Base-by-base conservation (phyloP, 495 filamentous ascomycete genomes). In the Penicillium alfredii region DNA sequence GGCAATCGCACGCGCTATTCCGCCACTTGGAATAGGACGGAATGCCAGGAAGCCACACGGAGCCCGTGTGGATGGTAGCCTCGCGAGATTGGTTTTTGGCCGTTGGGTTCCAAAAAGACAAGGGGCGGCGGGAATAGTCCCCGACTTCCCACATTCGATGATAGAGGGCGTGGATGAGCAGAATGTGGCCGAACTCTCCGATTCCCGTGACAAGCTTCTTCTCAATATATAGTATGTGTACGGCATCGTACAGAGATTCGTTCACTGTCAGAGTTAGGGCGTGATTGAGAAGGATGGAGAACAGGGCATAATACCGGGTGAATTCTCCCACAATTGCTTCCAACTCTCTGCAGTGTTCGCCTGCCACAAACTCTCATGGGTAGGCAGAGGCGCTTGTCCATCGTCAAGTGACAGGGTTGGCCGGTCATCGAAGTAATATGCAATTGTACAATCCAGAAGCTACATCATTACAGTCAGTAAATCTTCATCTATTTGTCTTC, bases 21-120 rank as follows among this genome's bases (percentile, higher is more conserved):
- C 71, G 63, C 73, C 73, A 77, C 36, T 71, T 73, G 3, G 71
- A 64, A 37, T 67, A 72, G 0, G 64, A 66, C 5, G 67, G 63
- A 11, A 69, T 69, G 5, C 62, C 59, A 3, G 71, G 71, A 7
- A 71, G 64, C 71, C 69, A 74, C n/a, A 72, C 60, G 21, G 63
- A 58, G 3, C 59, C 54, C 1, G 53, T 58, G 11, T 53, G 54
- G 8, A 68, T 58, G 4, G 61, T 60, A 13, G 55, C 42, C 18
- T 58, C 49, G 10, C 66, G 53, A 11, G 62, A 54, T 22, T 69
- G 61, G 40, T 61, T 69, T 24, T 61, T 62, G 1, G 69, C 69
- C 3, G 66, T 67, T 6, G 72, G 72, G 17, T 57, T 61, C 68
- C 69, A 76, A 30, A 61, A 64, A 1, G 69, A 66, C 10, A 76